Base-by-base conservation (phyloP, 768 basidiomycete species). In the Hypholoma fasciculare region DNA sequence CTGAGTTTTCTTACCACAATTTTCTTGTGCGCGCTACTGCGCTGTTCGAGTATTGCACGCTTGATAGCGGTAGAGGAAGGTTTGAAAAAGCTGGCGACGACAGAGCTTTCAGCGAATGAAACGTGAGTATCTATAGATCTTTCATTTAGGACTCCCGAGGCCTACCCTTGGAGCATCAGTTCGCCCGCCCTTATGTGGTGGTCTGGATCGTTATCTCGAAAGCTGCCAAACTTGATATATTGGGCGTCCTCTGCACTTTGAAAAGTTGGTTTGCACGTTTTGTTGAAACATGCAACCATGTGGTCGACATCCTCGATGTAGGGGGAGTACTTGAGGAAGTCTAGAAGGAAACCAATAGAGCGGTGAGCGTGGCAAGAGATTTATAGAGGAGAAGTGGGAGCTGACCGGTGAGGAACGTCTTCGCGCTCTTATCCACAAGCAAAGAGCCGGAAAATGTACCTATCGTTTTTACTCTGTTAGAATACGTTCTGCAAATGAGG, bases 371-470 rank as follows among this genome's bases (percentile, higher is more conserved):
- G 9, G 2, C 9, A 5, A 34, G 9, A 34, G 9, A 9, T 34
- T 34, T 34, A 6, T 34, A 9, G 30, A 34, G 30, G 9, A 9
- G 6, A 34, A 34, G 1, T 9, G 30, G 27, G 30, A 8, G 57
- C 68, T 6, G 61, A 82, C 82, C 63, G 56, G 71, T 57, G 3
- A 84, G 69, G 65, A 75, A 75, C 17, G 67, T 53, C 1, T 67
- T 65, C 16, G 82, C 82, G 19, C 76, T 74, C 36, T 72, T 74
- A 23, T 72, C 82, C 36, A 85, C 78, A 55, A 81, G 83, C 2
- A 82, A 72, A 0, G 83, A 82, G n/a, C 83, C 83, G 56, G 77
- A 71, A 48, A 84, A 74, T 40, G 73, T 74, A 62, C 81, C 82
- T 84, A 49, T n/a, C 30, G 9, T 3, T 34, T 34, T 9, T 2